These are phyloP conservation scores for Fusarium continuum DNA, from an alignment of 2,329 filamentous ascomycete genomes.

Conservation along the genomic window DNA sequence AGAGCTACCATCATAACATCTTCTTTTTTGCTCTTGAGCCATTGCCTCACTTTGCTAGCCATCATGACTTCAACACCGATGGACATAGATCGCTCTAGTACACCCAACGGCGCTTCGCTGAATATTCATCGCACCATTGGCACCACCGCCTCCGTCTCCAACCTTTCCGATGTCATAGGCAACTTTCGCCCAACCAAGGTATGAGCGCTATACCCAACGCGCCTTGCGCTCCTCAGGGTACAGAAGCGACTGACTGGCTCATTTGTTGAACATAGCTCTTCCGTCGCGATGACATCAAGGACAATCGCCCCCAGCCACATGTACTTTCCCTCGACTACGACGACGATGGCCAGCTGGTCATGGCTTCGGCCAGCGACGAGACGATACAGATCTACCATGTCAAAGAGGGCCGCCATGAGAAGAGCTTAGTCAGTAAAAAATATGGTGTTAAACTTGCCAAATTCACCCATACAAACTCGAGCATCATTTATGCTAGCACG, in stretches of 20 bases:
- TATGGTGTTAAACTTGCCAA: slow-evolving; percentile 94
- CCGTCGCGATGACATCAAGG: slow-evolving; percentile 64
- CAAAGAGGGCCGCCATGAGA: slow-evolving; percentile 87
- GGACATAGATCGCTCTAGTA: slow-evolving; percentile 61
- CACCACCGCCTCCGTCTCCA: slow-evolving; percentile 61
- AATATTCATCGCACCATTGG: slow-evolving; percentile 61
- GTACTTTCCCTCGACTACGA: slow-evolving; percentile 96
- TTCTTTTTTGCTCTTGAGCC: background rate
- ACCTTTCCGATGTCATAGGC: slow-evolving; percentile 79
- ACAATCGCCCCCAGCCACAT: slow-evolving; percentile 63
- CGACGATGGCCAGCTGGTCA: slow-evolving; percentile 90
- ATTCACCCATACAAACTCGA: slow-evolving; percentile 91
- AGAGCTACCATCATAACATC: background rate
- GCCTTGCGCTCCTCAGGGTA: background rate
- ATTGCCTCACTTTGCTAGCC: background rate
- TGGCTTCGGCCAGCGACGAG: slow-evolving; percentile 92
- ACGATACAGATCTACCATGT: slow-evolving; percentile 96
- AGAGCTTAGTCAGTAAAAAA: slow-evolving; percentile 92
- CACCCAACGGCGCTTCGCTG: slow-evolving; percentile 55
- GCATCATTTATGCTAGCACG: slow-evolving; percentile 94
- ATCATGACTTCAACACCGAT: slow-evolving; percentile 64
- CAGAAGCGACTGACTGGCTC: background rate
- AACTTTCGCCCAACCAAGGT: slow-evolving; percentile 85
- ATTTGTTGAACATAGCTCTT: slow-evolving; percentile 59
- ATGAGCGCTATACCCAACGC: slow-evolving; percentile 40